Base-by-base conservation (phyloP, 495 filamentous ascomycete genomes). In the Tuber calosporum region DNA sequence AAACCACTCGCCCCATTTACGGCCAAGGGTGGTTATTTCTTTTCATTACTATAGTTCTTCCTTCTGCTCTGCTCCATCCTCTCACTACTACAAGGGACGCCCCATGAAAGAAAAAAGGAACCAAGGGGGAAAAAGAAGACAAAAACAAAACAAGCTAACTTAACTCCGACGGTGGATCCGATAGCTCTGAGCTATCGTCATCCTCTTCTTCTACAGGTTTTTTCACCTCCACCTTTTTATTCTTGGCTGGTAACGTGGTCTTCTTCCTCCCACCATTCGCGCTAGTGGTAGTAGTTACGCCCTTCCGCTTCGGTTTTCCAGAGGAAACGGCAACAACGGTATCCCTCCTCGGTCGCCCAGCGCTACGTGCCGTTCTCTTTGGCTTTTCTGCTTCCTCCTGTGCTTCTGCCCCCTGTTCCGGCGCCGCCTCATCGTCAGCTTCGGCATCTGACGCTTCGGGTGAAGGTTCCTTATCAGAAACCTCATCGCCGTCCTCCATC, bases 401-500 rank as follows among this genome's bases (percentile, higher is more conserved):
- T 42, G 48, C 76, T 36, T 53, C 70, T 36, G 19, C 67, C 4
- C 66, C 74, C 22, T 68, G 68, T 19, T 45, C 73, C 22, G 41
- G 41, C 13, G 9, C 48, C 22, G 48, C 48, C 48, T 40, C 70
- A 58, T 41, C 43, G 13, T 75, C n/a, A 17, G 37, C 66, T 34
- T 66, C 26, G 13, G 30, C 42, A 66, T 39, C 69, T 2, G 42
- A 39, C 20, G 67, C 69, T 43, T 74, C 41, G 13, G 62, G 37
- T 40, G 71, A 71, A 15, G 22, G 84, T 45, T 88, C 87, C 67
- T 87, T 86, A 42, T 86, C 86, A 4, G 82, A 83, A 42, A 83
- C 83, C 48, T 87, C 87, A 66, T 86, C 83, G 73, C 79, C n/a
- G 48, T 87, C 84, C 19, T 85, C 85, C 73, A 87, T 88, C 34